Evolutionary conservation across 2,329 filamentous ascomycete species (phyloP).

Genomic region (Fusarium sp.): DNA sequence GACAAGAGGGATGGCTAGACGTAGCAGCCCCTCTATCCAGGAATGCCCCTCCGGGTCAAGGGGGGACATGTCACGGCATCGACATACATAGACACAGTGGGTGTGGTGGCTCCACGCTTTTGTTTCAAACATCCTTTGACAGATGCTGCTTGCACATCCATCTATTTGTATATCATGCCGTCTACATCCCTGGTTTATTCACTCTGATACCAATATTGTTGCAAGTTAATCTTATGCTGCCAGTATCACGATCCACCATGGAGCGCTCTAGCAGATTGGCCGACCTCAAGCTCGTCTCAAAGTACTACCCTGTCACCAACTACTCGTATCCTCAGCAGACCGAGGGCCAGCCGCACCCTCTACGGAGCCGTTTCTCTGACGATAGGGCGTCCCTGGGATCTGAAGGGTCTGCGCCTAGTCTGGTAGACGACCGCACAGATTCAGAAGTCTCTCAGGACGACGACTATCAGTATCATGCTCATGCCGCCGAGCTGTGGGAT

Average conservation of each 20-base stretch:
- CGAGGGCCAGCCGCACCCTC: conserved; percentile 34
- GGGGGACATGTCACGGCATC: conserved; percentile 22
- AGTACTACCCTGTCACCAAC: conserved; percentile 53
- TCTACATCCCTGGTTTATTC: conserved; percentile 39
- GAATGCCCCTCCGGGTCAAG: conserved; percentile 45
- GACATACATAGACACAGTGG: conserved; percentile 25
- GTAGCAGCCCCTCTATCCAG: conserved; percentile 38
- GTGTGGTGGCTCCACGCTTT: conserved; percentile 38
- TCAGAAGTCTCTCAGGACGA: conserved; percentile 62
- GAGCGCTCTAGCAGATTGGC: conserved; percentile 50
- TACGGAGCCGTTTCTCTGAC: conserved; percentile 38
- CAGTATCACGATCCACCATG: conserved; percentile 45
- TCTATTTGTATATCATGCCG: conserved; percentile 45
- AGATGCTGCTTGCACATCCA: conserved; percentile 32
- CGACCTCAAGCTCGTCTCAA: conserved; percentile 52
- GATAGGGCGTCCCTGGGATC: conserved; percentile 57
- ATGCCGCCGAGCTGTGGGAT: conserved; percentile 60
- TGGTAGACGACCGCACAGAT: conserved; percentile 61
- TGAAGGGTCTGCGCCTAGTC: conserved; percentile 56
- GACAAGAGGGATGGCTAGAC: conserved; percentile 40
- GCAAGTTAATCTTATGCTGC: conserved; percentile 37
- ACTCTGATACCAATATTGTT: conserved; percentile 35
- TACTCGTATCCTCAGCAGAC: conserved; percentile 52
- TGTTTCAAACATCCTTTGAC: conserved; percentile 41
- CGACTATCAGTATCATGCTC: conserved; percentile 58